phyloP scores from a whole-genome alignment of 257 asterid genomes.

The Datura wrightii region DNA sequence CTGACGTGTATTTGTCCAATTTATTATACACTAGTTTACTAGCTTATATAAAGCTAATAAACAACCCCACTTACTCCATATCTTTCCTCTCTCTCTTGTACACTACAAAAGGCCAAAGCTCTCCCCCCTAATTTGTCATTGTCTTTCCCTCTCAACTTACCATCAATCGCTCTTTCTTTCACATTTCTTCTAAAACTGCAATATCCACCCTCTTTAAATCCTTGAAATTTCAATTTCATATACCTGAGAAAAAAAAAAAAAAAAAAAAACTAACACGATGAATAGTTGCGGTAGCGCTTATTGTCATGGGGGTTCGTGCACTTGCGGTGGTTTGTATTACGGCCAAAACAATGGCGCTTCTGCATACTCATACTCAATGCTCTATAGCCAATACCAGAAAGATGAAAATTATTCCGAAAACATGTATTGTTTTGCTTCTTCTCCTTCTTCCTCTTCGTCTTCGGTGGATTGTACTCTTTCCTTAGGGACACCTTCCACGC shows the following conservation, averaged over 20 bases:
- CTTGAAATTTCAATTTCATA: background rate
- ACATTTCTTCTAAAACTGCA: background rate
- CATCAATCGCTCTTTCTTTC: constrained; percentile 5
- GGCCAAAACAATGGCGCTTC: constrained; percentile 54
- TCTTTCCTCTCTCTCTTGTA: constrained; percentile 25
- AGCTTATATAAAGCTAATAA: constrained; percentile 48
- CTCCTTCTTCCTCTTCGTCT: constrained; percentile 46
- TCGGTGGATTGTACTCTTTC: constrained; percentile 89
- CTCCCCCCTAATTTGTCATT: constrained; percentile 23
- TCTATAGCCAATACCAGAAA: constrained; percentile 40
- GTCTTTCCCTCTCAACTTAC: constrained; percentile 49
- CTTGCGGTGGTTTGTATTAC: constrained; percentile 52
- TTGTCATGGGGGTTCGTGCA: constrained; percentile 42
- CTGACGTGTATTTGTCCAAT: constrained; percentile 50
- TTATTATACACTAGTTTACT: constrained; percentile 35
- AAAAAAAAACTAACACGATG: constrained; percentile 41
- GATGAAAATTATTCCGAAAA: constrained; percentile 43
- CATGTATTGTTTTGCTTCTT: constrained; percentile 35
- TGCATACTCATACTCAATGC: constrained; percentile 59
- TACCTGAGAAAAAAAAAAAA: background rate
- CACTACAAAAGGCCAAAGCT: constrained; percentile 30
- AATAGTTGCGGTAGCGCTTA: constrained; percentile 46
- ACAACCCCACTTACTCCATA: constrained; percentile 32
- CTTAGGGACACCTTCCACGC: constrained; percentile 88
- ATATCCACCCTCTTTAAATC: background rate